Percentiles rank a stretch among this genome's conserved stretches.
Conservation (phyloP, 257 asterid genomes). For the Anisodus acutangulus region DNA sequence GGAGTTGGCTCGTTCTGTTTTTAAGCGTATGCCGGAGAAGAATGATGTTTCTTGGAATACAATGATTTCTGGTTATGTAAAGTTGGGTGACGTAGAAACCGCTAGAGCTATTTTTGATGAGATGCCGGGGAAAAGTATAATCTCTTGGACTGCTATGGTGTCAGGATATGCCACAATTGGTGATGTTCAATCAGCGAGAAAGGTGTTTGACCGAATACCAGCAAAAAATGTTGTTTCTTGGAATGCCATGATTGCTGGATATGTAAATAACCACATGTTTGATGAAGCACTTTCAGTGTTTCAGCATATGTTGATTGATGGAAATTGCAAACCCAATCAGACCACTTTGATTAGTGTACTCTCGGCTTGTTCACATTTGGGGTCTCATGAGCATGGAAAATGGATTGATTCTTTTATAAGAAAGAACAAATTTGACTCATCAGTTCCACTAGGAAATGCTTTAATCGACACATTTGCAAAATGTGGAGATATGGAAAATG, state of each 20-base stretch:
- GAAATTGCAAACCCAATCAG: constrained; percentile 54
- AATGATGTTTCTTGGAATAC: constrained; percentile 50
- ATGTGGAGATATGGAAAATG: constrained; percentile 62
- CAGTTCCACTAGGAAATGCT: constrained; percentile 54
- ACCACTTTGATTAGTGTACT: constrained; percentile 50
- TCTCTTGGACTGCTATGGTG: constrained; percentile 57
- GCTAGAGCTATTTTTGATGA: constrained; percentile 43
- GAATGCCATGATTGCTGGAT: constrained; percentile 67
- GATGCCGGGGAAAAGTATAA: constrained; percentile 54
- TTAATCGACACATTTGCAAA: constrained; percentile 59
- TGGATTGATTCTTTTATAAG: constrained; percentile 52
- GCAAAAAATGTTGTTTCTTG: constrained; percentile 54
- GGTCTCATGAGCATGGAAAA: constrained; percentile 54
- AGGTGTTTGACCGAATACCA: constrained; percentile 45
- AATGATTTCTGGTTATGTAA: constrained; percentile 49
- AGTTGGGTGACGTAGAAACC: constrained; percentile 37
- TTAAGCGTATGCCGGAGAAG: constrained; percentile 45
- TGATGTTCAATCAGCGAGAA: constrained; percentile 45
- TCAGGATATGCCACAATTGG: constrained; percentile 51
- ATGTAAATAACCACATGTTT: constrained; percentile 49
- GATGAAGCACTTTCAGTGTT: constrained; percentile 49
- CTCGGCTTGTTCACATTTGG: constrained; percentile 56
- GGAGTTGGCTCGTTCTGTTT: constrained; percentile 43
- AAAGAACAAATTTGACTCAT: constrained; percentile 44
- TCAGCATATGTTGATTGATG: constrained; percentile 50